Conservation (phyloP, 345 rosid genomes). For the Eucalyptus curtisii region DNA sequence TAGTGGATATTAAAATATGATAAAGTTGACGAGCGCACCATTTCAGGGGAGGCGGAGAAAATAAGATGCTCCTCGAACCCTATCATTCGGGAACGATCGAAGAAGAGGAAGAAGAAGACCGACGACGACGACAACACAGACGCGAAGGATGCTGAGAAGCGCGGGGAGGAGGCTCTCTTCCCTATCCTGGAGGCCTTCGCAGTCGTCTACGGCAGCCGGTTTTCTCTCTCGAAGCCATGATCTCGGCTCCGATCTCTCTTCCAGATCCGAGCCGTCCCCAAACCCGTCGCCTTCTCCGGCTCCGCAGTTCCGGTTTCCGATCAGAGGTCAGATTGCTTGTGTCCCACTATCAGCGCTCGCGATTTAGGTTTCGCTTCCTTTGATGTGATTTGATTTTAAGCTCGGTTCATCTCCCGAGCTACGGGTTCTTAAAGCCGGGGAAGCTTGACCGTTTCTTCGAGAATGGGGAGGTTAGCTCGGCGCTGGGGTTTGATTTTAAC, state of each 20-base stretch:
- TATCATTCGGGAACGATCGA: background rate
- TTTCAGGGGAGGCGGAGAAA: background rate
- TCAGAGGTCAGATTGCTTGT: constrained; percentile 32
- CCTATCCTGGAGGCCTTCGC: constrained; percentile 26
- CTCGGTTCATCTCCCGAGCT: background rate
- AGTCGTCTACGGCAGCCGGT: constrained; percentile 4
- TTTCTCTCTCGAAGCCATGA: constrained; percentile 15
- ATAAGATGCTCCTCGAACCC: background rate
- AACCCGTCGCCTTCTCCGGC: constrained; percentile 2
- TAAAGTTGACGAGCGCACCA: background rate
- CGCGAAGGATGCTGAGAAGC: constrained; percentile 48
- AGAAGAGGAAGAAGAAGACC: background rate
- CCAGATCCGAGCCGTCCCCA: constrained; percentile 21
- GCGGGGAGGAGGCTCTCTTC: constrained; percentile 71
- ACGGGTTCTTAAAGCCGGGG: background rate
- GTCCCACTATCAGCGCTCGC: background rate
- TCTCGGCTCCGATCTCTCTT: background rate
- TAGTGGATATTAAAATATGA: too few species aligned
- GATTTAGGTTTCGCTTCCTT: background rate
- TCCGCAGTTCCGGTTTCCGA: constrained; percentile 18
- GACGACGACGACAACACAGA: background rate
- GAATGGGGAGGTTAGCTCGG: background rate
- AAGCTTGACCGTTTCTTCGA: background rate
- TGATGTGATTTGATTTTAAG: background rate
- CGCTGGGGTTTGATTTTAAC: background rate